A percentile compares a stretch with the other conserved stretches of the same genome.
Evolutionary conservation across 148 eudicot species (phyloP).

Genomic region (Silene latifolia): DNA sequence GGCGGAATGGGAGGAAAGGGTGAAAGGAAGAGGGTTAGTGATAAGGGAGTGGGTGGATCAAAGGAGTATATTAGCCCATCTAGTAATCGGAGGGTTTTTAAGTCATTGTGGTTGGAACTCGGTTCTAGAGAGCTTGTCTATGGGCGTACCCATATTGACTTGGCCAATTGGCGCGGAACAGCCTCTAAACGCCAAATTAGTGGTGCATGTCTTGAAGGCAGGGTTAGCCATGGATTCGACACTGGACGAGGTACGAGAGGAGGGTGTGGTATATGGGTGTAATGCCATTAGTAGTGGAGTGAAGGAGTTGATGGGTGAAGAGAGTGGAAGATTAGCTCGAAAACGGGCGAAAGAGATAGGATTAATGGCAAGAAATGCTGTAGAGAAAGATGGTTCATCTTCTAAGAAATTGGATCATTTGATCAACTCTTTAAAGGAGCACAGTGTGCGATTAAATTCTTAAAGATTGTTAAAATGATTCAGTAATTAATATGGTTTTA

Average conservation of each 20-base stretch:
- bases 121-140: slow-evolving; percentile 29
- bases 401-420: slow-evolving; percentile 11
- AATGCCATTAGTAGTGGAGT: slow-evolving; percentile 12
- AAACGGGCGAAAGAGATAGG: slow-evolving; percentile 22
- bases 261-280: not conserved
- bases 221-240: slow-evolving; percentile 15
- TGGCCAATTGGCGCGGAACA: slow-evolving; percentile 43
- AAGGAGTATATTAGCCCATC: slow-evolving; percentile 21
- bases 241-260: not conserved
- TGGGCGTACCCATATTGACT: slow-evolving; percentile 28
- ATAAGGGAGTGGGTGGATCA: slow-evolving; percentile 34
- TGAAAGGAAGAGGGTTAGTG: slow-evolving; percentile 29
- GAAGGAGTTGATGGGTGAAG: slow-evolving; percentile 32
- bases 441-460: not conserved
- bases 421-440: no score
- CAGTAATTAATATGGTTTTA: no score
- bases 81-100: slow-evolving; percentile 24
- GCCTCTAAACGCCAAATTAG: slow-evolving; percentile 25
- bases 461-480: not conserved
- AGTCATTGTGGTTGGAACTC: slow-evolving; percentile 29
- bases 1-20: slow-evolving; percentile 18
- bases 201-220: slow-evolving; percentile 24
- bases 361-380: slow-evolving; percentile 17
- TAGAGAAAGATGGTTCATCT: slow-evolving; percentile 30
- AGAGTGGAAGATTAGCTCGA: slow-evolving; percentile 19